Percentiles rank a stretch among this genome's conserved stretches.
Evolutionary conservation across 2,329 filamentous ascomycete species (phyloP).

Genomic region (Eutypa lata): DNA sequence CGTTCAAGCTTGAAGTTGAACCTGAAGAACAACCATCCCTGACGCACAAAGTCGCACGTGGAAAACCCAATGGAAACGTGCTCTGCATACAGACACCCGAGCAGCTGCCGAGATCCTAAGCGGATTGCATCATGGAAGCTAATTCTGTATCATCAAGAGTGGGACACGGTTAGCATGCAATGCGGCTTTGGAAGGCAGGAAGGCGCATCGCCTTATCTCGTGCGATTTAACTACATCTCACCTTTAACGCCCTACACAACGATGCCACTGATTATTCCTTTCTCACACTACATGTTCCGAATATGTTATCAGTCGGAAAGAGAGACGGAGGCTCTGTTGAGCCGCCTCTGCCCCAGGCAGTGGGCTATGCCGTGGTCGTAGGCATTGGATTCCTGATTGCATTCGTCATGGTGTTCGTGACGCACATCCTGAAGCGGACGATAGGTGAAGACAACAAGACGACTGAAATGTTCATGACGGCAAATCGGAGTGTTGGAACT

Average conservation of each 20-base stretch:
- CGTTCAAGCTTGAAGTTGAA: too few relatives aligned
- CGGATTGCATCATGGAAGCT: constrained; percentile 2
- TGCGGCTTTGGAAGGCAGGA: too few relatives aligned
- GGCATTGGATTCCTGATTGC: constrained; percentile 32
- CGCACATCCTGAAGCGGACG: constrained; percentile 43
- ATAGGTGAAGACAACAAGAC: constrained; percentile 49
- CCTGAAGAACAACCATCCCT: too few relatives aligned
- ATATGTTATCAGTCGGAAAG: too few relatives aligned
- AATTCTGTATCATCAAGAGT: neutral
- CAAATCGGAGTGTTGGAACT: constrained; percentile 47
- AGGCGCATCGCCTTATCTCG: too few relatives aligned
- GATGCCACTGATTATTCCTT: too few relatives aligned
- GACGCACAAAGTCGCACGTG: too few relatives aligned
- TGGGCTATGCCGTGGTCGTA: constrained; percentile 26
- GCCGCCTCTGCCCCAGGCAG: constrained; percentile 10
- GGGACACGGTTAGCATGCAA: neutral
- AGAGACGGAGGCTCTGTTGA: constrained; percentile 5
- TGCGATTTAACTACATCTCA: too few relatives aligned
- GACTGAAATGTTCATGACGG: constrained; percentile 55
- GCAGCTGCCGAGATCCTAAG: neutral
- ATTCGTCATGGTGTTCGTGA: constrained; percentile 44
- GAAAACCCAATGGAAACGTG: too few relatives aligned
- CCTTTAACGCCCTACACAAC: too few relatives aligned
- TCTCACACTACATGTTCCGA: too few relatives aligned
- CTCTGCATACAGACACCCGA: neutral